phyloP scores from a whole-genome alignment of 805 yeast species.

The Saturnispora dispora region DNA sequence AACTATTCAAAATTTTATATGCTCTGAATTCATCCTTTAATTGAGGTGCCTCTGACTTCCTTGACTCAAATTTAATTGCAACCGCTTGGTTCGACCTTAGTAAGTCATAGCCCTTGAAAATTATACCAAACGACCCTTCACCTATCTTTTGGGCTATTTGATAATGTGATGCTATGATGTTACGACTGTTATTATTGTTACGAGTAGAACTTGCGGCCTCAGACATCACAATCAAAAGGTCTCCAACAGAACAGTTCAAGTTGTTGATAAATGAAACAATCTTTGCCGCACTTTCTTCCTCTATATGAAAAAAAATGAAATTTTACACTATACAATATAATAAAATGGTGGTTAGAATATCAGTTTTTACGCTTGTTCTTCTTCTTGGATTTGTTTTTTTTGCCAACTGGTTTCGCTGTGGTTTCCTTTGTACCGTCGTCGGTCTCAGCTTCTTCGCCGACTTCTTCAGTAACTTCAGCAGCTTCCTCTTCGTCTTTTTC shows the following conservation, averaged over 20 bases:
- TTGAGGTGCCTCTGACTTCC: slow-evolving; percentile 78
- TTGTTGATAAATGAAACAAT: slow-evolving; percentile 3
- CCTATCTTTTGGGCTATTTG: slow-evolving; percentile 79
- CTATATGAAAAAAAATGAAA: background rate
- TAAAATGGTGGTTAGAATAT: background rate
- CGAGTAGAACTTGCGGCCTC: slow-evolving; percentile 1
- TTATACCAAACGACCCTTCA: slow-evolving; percentile 80
- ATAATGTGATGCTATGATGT: slow-evolving; percentile 51
- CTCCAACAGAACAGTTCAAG: background rate
- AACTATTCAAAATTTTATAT: slow-evolving; percentile 59
- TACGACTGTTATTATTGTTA: slow-evolving; percentile 10
- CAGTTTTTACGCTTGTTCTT: slow-evolving; percentile 13
- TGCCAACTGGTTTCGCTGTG: background rate
- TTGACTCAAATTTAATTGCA: slow-evolving; percentile 71
- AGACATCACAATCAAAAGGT: background rate
- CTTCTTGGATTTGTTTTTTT: slow-evolving; percentile 9
- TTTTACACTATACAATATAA: background rate
- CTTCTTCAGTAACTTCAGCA: background rate
- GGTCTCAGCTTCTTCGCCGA: background rate
- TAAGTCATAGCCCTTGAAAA: slow-evolving; percentile 72
- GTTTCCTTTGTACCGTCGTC: background rate
- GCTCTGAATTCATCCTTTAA: slow-evolving; percentile 74
- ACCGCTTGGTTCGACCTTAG: slow-evolving; percentile 51
- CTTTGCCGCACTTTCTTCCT: background rate
- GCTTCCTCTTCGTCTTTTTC: background rate